Conservation (phyloP, 2,329 filamentous ascomycete species). For the Chaetomiaceae sp. region DNA sequence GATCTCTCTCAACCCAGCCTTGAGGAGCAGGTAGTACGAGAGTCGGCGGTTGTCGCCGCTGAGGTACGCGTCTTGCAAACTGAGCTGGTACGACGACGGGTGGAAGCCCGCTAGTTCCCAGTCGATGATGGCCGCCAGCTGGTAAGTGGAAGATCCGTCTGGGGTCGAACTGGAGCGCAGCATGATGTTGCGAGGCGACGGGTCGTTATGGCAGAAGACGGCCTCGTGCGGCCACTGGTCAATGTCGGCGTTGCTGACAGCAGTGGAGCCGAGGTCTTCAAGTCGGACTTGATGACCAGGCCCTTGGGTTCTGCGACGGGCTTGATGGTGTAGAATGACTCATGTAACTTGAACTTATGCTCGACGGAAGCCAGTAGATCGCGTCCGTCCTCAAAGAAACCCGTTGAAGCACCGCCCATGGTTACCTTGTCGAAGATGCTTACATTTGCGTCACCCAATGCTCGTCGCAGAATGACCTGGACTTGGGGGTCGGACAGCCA, state of each 20-base stretch:
- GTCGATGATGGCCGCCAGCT: conserved; percentile 2
- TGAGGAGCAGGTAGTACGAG: background rate
- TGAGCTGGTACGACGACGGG: background rate
- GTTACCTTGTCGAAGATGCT: background rate
- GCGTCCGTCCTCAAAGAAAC: background rate
- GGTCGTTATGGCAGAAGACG: conserved; percentile 3
- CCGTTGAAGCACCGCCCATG: background rate
- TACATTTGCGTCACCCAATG: background rate
- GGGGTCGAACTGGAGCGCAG: background rate
- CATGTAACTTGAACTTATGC: background rate
- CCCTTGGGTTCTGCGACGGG: background rate
- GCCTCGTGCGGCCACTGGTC: background rate
- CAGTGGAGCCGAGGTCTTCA: background rate
- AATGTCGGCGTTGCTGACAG: background rate
- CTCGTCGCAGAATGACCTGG: background rate
- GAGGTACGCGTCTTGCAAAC: background rate
- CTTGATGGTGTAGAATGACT: background rate
- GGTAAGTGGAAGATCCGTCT: background rate
- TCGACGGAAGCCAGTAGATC: background rate
- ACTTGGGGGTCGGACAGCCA: background rate
- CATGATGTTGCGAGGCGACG: background rate
- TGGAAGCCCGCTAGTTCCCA: background rate
- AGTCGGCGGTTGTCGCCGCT: background rate
- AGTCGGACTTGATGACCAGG: background rate
- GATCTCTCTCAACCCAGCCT: background rate